These are phyloP conservation scores for Citrullus colocynthis DNA, from an alignment of 306 rosid species.

Conservation along the genomic window DNA sequence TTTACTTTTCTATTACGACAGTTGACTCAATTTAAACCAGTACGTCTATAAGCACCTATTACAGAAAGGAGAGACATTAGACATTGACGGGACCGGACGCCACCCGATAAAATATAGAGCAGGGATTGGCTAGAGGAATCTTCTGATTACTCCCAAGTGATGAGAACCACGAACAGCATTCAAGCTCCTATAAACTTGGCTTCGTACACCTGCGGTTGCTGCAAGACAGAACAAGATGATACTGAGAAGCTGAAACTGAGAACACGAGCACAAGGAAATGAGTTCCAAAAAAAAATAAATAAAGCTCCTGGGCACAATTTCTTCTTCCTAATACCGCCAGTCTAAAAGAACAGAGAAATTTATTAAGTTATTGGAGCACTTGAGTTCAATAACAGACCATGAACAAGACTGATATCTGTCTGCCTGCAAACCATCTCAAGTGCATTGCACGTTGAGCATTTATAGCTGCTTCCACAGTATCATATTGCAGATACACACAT, in stretches of 20 bases:
- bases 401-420: constrained; percentile 68
- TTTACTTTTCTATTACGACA: not conserved
- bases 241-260: not conserved
- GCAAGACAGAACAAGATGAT: constrained; percentile 21
- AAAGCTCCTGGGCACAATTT: not conserved
- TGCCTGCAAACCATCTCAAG: constrained; percentile 91
- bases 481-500: constrained; percentile 75
- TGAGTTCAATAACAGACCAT: constrained; percentile 36
- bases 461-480: constrained; percentile 65
- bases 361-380: not conserved
- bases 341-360: not conserved
- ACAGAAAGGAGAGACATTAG: not conserved
- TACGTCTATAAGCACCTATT: constrained; percentile 1
- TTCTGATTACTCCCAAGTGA: not conserved
- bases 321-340: not conserved
- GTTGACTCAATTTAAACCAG: not conserved
- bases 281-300: not conserved
- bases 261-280: not conserved
- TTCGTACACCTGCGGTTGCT: constrained; percentile 70
- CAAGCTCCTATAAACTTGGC: constrained; percentile 62
- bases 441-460: constrained; percentile 92
- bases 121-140: not conserved
- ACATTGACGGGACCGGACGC: not conserved
- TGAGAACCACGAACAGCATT: not conserved
- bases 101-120: not conserved